phyloP scores from a whole-genome alignment of 2,329 filamentous ascomycete genomes.

The Neonectria magnoliae region DNA sequence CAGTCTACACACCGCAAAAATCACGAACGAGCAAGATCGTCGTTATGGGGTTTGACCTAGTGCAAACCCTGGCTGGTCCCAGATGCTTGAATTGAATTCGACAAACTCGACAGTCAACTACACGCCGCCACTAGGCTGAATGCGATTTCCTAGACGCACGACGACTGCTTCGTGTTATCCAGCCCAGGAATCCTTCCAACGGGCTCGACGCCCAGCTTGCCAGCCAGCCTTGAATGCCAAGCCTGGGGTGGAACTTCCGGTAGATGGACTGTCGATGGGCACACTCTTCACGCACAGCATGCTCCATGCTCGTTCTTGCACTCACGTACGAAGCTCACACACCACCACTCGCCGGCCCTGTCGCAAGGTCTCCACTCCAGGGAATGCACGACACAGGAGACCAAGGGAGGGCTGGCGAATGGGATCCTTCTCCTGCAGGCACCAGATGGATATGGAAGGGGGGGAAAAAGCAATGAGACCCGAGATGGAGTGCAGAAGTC shows the following conservation, averaged over 20 bases:
- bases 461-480: conserved; percentile 4
- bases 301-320: neutral
- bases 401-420: conserved; percentile 35
- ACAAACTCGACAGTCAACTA: neutral
- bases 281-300: neutral
- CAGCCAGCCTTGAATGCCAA: neutral
- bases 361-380: conserved; percentile 18
- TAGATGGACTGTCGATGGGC: neutral
- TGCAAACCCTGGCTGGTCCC: neutral
- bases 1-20: neutral
- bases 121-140: neutral
- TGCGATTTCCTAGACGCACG: neutral
- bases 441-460: conserved; percentile 18
- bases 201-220: conserved; percentile 8
- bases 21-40: conserved; percentile 26
- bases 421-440: conserved; percentile 33
- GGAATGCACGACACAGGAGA: conserved; percentile 42
- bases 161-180: neutral
- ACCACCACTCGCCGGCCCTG: conserved; percentile 32
- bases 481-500: neutral
- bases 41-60: conserved; percentile 27
- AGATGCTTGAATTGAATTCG: neutral
- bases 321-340: conserved; percentile 7
- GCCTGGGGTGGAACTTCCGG: neutral
- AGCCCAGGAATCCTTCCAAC: conserved; percentile 10